Conservation (phyloP, 371 early-diverging fungal genomes). For the Coemansia sp. region DNA sequence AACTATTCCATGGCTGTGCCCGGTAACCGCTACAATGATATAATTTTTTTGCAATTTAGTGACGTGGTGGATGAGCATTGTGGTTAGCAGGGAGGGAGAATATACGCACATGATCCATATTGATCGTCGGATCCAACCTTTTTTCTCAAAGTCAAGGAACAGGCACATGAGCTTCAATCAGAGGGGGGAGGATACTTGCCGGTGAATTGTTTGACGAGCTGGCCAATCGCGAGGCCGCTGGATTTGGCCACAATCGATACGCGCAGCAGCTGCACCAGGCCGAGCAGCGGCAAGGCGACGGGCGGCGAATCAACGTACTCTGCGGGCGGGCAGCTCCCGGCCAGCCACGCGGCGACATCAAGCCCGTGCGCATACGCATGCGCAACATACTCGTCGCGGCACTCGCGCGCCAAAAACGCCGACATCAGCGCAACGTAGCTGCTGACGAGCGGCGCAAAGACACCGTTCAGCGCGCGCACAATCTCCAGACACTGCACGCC, state of each 20-base stretch:
- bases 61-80: too few species aligned
- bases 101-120: not conserved
- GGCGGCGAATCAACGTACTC: constrained; percentile 75
- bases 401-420: constrained; percentile 49
- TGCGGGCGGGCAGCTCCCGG: constrained; percentile 68
- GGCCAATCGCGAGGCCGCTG: constrained; percentile 51
- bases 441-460: not conserved
- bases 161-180: constrained; percentile 7
- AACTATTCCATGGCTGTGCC: constrained; percentile 91
- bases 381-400: constrained; percentile 18
- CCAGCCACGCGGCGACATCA: constrained; percentile 77
- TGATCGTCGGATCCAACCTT: not conserved
- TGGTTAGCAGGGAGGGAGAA: not conserved
- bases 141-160: constrained; percentile 44
- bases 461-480: not conserved
- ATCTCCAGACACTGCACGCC: constrained; percentile 12
- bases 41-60: not conserved
- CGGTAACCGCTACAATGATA: constrained; percentile 56
- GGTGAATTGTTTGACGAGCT: constrained; percentile 47
- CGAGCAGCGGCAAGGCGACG: constrained; percentile 82
- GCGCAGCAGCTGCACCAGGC: constrained; percentile 62
- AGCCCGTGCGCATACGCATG: constrained; percentile 65
- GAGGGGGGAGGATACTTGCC: constrained; percentile 28
- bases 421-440: constrained; percentile 72
- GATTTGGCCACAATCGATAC: constrained; percentile 58